Evolutionary conservation across 805 yeast genomes (phyloP).

Genomic region (Danielozyma ontarioensis): DNA sequence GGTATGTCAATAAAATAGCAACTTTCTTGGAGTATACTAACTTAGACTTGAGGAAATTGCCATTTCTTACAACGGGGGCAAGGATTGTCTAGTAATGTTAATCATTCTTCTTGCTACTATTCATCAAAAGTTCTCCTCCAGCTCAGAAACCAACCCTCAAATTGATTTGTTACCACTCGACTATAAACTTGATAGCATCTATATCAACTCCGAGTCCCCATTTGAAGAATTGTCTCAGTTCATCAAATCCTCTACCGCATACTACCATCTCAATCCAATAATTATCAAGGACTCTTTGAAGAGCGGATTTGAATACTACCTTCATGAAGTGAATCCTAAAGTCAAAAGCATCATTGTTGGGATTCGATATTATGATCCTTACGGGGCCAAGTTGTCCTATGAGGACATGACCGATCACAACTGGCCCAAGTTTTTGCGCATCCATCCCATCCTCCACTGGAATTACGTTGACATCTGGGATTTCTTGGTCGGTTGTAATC

Average conservation of each 20-base stretch:
- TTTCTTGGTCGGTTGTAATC: slow-evolving; percentile 54
- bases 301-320: slow-evolving; percentile 62
- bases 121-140: slow-evolving; percentile 17
- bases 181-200: slow-evolving; percentile 53
- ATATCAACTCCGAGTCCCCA: slow-evolving; percentile 68
- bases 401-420: slow-evolving; percentile 79
- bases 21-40: neutral
- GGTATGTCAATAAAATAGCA: slow-evolving; percentile 17
- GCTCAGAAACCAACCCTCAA: slow-evolving; percentile 8
- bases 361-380: slow-evolving; percentile 83
- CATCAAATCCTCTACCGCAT: slow-evolving; percentile 46
- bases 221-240: slow-evolving; percentile 69
- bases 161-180: slow-evolving; percentile 15
- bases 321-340: slow-evolving; percentile 41
- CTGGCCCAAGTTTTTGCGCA: slow-evolving; percentile 84
- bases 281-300: slow-evolving; percentile 49
- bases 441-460: slow-evolving; percentile 92
- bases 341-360: slow-evolving; percentile 83
- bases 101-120: slow-evolving; percentile 61
- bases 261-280: slow-evolving; percentile 51
- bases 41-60: slow-evolving; percentile 50
- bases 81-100: slow-evolving; percentile 90
- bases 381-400: slow-evolving; percentile 51
- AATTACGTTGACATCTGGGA: slow-evolving; percentile 80
- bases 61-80: slow-evolving; percentile 92